These are phyloP conservation scores for Claviceps paspali DNA, from an alignment of 2,329 filamentous ascomycete genomes.

Conservation along the genomic window DNA sequence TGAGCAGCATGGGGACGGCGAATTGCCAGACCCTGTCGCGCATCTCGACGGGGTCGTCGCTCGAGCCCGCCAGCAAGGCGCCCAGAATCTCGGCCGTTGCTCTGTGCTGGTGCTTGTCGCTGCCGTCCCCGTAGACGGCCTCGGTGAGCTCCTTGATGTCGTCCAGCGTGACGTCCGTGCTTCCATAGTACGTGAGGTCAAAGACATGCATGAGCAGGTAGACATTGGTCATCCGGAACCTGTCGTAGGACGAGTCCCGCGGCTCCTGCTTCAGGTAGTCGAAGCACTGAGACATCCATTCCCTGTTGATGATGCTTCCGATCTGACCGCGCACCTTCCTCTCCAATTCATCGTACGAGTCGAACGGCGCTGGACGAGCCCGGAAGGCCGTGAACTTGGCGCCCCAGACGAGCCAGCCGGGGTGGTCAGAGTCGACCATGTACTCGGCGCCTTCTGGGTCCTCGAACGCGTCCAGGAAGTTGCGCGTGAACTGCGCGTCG, in stretches of 20 bases:
- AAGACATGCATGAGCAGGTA: conserved; percentile 82
- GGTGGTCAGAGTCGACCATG: conserved; percentile 81
- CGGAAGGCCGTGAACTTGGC: conserved; percentile 71
- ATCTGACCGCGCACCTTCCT: conserved; percentile 60
- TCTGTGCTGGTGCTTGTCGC: conserved; percentile 93
- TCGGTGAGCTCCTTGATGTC: conserved; percentile 73
- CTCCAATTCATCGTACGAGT: conserved; percentile 67
- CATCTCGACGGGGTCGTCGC: conserved; percentile 59
- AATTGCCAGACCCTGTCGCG: conserved; percentile 75
- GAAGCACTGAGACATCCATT: conserved; percentile 82
- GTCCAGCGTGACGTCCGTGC: conserved; percentile 65
- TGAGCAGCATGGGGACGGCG: conserved; percentile 72
- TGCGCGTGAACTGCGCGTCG: conserved; percentile 62
- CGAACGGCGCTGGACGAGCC: conserved; percentile 52
- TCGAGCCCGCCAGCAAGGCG: conserved; percentile 65
- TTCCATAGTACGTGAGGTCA: conserved; percentile 69
- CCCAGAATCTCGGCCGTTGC: conserved; percentile 89
- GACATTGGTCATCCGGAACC: conserved; percentile 79
- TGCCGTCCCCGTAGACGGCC: conserved; percentile 77
- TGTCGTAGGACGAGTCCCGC: conserved; percentile 62
- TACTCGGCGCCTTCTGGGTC: conserved; percentile 56
- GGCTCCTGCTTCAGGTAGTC: conserved; percentile 94
- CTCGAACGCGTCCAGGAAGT: conserved; percentile 65
- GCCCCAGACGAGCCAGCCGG: conserved; percentile 93
- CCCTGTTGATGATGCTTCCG: conserved; percentile 60